Percentiles rank a stretch among this genome's conserved stretches.
Conservation (phyloP, 2,329 filamentous ascomycete genomes). For the Neoscytalidium dimidiatum region DNA sequence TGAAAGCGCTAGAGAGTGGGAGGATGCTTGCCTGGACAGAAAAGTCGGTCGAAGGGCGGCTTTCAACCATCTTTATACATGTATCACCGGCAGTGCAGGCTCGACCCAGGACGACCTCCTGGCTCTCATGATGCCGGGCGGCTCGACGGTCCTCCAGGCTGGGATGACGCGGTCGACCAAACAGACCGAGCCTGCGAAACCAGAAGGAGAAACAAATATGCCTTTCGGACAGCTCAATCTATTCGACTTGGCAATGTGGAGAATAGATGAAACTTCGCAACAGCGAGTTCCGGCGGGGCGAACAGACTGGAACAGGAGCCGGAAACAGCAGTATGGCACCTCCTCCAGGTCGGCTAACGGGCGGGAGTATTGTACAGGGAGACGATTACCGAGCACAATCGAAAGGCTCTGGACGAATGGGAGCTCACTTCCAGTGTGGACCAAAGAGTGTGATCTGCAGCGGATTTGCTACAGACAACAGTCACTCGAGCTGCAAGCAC, state of each 20-base stretch:
- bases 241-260: conserved; percentile 15
- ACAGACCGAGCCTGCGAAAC: not conserved
- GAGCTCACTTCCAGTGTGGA: not conserved
- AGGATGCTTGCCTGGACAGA: conserved; percentile 9
- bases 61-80: conserved; percentile 4
- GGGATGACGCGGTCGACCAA: conserved; percentile 13
- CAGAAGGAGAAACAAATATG: conserved; percentile 7
- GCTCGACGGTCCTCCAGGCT: not conserved
- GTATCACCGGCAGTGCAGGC: not conserved
- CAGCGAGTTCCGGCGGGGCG: not conserved
- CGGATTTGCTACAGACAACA: not conserved
- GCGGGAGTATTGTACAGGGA: not conserved
- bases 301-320: not conserved
- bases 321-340: not conserved
- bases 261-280: conserved; percentile 13
- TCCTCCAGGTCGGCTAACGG: not conserved
- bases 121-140: conserved; percentile 8
- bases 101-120: not conserved
- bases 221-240: not conserved
- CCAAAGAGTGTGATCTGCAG: not conserved
- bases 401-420: not conserved
- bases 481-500: not conserved
- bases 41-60: not conserved
- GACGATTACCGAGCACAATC: not conserved
- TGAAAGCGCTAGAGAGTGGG: not conserved